Conservation (phyloP, 768 basidiomycete genomes). For the Russula sp. region DNA sequence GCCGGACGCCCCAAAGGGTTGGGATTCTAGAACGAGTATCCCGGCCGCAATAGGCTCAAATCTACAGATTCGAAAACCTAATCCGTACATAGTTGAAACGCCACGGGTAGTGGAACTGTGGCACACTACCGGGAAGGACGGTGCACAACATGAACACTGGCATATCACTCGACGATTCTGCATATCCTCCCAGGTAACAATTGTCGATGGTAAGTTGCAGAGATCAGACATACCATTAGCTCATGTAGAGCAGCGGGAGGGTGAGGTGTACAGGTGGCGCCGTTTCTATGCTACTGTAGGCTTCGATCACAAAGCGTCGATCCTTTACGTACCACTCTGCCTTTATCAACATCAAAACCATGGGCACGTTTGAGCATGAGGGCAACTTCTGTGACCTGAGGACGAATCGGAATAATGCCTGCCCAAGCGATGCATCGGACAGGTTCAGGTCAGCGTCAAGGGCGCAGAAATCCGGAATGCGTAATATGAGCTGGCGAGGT, state of each 20-base stretch:
- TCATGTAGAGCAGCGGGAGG: too few relatives aligned
- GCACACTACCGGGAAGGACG: neutral
- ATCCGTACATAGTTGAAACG: too few relatives aligned
- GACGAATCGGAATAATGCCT: conserved; percentile 21
- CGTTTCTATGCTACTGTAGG: conserved; percentile 27
- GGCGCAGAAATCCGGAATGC: conserved; percentile 41
- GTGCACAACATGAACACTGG: neutral
- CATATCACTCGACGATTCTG: neutral
- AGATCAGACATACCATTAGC: neutral
- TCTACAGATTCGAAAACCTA: neutral
- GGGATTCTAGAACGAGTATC: too few relatives aligned
- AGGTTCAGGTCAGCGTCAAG: conserved; percentile 52
- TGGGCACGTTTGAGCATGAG: conserved; percentile 53
- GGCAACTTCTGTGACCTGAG: conserved; percentile 29
- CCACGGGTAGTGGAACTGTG: too few relatives aligned
- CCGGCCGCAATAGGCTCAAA: too few relatives aligned
- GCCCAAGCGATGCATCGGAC: conserved; percentile 49
- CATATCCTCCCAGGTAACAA: neutral
- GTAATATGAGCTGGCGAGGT: conserved; percentile 48
- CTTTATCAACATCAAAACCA: conserved; percentile 51
- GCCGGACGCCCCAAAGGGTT: too few relatives aligned
- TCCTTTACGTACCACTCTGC: conserved; percentile 67
- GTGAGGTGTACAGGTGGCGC: too few relatives aligned
- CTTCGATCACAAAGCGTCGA: conserved; percentile 39
- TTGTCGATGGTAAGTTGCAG: neutral